These are phyloP conservation scores for Coemansia sp. DNA, from an alignment of 192 early-diverging fungal species.

Conservation along the genomic window DNA sequence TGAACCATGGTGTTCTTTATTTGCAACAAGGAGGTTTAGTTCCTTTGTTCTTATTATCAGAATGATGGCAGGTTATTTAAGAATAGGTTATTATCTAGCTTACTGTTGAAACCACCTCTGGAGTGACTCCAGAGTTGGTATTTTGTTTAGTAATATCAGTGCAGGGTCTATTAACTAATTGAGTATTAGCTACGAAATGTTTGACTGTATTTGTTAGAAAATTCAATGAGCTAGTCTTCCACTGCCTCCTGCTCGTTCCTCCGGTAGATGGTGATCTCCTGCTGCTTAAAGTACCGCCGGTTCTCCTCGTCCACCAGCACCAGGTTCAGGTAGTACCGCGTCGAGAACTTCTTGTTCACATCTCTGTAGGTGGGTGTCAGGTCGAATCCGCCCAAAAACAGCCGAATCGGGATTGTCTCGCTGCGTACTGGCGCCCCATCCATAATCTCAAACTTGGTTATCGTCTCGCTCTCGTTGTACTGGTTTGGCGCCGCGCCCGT, in stretches of 20 bases:
- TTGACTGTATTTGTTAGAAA: conserved; percentile 3
- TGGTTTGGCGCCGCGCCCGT: conserved; percentile 96
- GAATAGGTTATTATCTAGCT: too few species aligned
- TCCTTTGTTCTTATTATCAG: too few species aligned
- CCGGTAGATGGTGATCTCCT: conserved; percentile 88
- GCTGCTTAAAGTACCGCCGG: conserved; percentile 98
- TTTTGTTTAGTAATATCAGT: too few species aligned
- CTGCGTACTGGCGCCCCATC: conserved; percentile 95
- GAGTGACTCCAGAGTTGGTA: too few species aligned
- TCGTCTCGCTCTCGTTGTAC: conserved; percentile 98
- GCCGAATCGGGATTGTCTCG: conserved; percentile 96
- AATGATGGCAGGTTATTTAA: too few species aligned
- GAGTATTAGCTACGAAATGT: too few species aligned
- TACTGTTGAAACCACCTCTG: too few species aligned
- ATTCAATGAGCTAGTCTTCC: not conserved
- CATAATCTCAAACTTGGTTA: conserved; percentile 99
- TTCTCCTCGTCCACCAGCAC: conserved; percentile 99
- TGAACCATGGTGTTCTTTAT: too few species aligned
- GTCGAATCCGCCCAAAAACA: conserved; percentile 96
- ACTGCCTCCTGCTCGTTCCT: conserved; percentile 27
- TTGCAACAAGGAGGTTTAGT: too few species aligned
- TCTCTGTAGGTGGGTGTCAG: conserved; percentile 98
- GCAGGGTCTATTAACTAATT: too few species aligned
- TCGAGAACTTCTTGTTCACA: conserved; percentile 99
- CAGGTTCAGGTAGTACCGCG: conserved; percentile 97